Evolutionary conservation across 192 early-diverging fungal species (phyloP).

Genomic region (Spinellus fusiger): DNA sequence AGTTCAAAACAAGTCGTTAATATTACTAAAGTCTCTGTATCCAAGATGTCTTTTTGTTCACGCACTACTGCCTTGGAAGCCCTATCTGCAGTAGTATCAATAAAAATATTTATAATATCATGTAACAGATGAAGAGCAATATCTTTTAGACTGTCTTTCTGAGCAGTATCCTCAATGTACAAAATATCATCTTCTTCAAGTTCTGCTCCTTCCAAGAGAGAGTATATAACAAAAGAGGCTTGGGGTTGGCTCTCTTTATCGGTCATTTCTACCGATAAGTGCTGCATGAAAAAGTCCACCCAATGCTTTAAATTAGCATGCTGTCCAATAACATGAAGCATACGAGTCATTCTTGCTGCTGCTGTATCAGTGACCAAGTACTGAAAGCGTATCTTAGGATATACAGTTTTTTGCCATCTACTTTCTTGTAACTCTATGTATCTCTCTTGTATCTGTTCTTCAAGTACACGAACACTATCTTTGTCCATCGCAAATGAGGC

Average conservation of each 20-base stretch:
- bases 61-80: neutral
- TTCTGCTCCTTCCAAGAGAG: constrained; percentile 28
- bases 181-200: neutral
- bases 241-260: constrained; percentile 17
- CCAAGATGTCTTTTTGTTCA: neutral
- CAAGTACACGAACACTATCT: constrained; percentile 20
- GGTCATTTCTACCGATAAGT: constrained; percentile 8
- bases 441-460: constrained; percentile 14
- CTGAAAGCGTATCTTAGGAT: constrained; percentile 26
- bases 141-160: neutral
- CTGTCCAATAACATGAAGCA: constrained; percentile 27
- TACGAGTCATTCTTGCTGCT: constrained; percentile 3
- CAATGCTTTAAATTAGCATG: constrained; percentile 19
- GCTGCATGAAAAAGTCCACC: constrained; percentile 30
- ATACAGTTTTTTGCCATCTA: neutral
- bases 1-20: constrained; percentile 22
- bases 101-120: neutral
- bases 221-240: constrained; percentile 27
- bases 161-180: neutral
- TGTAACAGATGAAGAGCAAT: neutral
- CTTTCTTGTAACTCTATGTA: constrained; percentile 14
- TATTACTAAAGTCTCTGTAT: neutral
- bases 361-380: constrained; percentile 18
- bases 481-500: constrained; percentile 33
- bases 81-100: neutral